These are phyloP conservation scores for Apophysomyces ossiformis DNA, from an alignment of 371 early-diverging fungal genomes.

Conservation along the genomic window DNA sequence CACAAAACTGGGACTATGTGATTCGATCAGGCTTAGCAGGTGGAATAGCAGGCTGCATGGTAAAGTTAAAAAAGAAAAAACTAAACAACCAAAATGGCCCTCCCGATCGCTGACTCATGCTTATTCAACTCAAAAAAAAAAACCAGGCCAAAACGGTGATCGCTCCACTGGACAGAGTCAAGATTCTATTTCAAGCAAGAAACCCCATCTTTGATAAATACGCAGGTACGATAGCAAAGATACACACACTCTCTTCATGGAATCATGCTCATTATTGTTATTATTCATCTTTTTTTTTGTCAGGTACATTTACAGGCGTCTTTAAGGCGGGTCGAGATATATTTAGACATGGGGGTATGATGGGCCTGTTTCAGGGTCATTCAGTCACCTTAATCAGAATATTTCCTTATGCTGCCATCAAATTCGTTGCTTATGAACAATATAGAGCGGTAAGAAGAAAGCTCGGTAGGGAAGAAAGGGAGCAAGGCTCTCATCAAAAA, in stretches of 20 bases:
- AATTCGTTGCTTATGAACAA: constrained; percentile 95
- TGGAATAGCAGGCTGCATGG: constrained; percentile 61
- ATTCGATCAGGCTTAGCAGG: constrained; percentile 57
- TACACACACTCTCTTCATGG: background rate
- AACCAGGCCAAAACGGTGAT: constrained; percentile 91
- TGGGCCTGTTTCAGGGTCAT: constrained; percentile 95
- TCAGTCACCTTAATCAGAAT: constrained; percentile 91
- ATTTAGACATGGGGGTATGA: constrained; percentile 67
- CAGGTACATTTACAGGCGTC: constrained; percentile 87
- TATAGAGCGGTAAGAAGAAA: constrained; percentile 63
- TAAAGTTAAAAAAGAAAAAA: constrained; percentile 14
- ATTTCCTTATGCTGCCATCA: constrained; percentile 96
- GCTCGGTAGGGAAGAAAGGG: too few species aligned
- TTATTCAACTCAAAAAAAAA: too few species aligned
- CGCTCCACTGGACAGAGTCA: constrained; percentile 97
- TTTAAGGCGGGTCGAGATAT: constrained; percentile 84
- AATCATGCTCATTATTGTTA: background rate
- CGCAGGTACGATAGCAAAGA: constrained; percentile 59
- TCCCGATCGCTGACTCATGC: background rate
- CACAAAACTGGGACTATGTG: constrained; percentile 50
- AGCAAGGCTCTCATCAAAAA: background rate
- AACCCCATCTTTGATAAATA: constrained; percentile 87
- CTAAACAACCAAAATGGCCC: too few species aligned
- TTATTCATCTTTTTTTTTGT: background rate
- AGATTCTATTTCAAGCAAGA: constrained; percentile 95